Base-by-base conservation (phyloP, 805 yeast genomes). In the Candida dendrica region DNA sequence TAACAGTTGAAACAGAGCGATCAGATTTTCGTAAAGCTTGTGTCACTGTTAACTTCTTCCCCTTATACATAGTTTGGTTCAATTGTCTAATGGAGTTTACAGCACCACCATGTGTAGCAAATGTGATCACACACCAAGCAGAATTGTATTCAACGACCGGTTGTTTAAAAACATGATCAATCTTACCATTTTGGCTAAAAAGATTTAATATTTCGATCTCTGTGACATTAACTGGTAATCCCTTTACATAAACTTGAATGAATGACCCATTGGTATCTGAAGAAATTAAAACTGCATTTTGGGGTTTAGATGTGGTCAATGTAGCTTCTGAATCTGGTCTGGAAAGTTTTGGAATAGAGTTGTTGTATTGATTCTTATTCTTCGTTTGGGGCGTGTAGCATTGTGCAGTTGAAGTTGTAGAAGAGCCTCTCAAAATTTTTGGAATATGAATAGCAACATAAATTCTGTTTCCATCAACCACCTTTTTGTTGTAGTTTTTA, bases 121-220 rank as follows among this genome's bases (percentile, higher is more conserved):
- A 79, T 18, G 72, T 72, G 26, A 80, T 62, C 44, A 71, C 75
- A 0, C 77, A 81, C 58, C 73, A 74, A 32, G 50, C 50, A 1
- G 58, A 52, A 14, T 50, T 54, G 36, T 47, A 56, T 35, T 51
- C 58, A n/a, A 58, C 59, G 15, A 60, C 56, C 14, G 58, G 53
- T 2, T 87, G 86, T 51, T 80, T 62, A 41, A 71, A 76, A 11
- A 76, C 65, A 1, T 74, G 66, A 18, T 70, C 74, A 29, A 84
- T 68, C 3, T 61, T 60, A 27, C 81, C 79, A 50, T 68, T 75
- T 30, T 62, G 47, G 7, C 60, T 48, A 50, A 84, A 77, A 34
- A 75, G 58, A 17, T 59, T 51, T 3, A 64, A 42, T 30, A 83
- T 58, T 20, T 63, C 65, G n/a, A 59, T 60, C 45, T 66, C 69